Evolutionary conservation across 2,329 filamentous ascomycete genomes (phyloP), one percentile per base, ranked within the genome.

Genomic region (Arthroderma uncinatum): DNA sequence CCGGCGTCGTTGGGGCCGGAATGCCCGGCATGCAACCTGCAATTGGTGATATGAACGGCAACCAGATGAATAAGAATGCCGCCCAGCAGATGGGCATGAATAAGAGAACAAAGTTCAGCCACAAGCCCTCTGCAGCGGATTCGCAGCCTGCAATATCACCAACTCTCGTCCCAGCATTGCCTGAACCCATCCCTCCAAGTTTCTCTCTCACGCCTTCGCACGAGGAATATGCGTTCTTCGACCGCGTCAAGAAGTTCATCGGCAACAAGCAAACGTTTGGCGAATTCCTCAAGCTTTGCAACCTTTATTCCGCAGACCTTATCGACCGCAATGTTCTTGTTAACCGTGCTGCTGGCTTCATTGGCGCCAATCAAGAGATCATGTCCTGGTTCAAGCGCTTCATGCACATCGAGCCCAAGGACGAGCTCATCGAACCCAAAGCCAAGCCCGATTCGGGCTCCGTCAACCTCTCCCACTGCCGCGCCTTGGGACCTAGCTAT

Each of bases 261-360:
- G 85, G 86, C 60, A 97, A 97, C 71, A 87, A 95, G 70, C 87
- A 89, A 57, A 86, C 86, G 2, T 94, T 95, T 80, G 91, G 88
- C 65, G 93, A 98, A 70, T 98, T 98, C 71, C 74, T 98, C 62
- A 98, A 98, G 75, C 82, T 98, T 5, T 93, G 92, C 76, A 98
- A 97, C 64, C 79, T 98, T 30, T 98, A 89, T 74, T 93, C 87
- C 21, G 88, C 95, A 65, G 91, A 94, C 63, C 80, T 98, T 54
- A 94, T 98, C 60, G 89, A 95, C 66, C 86, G 86, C 58, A 84
- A 87, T 60, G 83, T 89, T 1, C 77, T 98, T 12, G 82, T 93
- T 25, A 85, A 89, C 68, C 88, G 93, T 68, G 89, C 89, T 1
- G 83, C 85, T 56, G 81, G 83, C 4, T 98, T 95, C 68, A 90